phyloP scores from a whole-genome alignment of 306 rosid genomes.

The Acacia confusa region DNA sequence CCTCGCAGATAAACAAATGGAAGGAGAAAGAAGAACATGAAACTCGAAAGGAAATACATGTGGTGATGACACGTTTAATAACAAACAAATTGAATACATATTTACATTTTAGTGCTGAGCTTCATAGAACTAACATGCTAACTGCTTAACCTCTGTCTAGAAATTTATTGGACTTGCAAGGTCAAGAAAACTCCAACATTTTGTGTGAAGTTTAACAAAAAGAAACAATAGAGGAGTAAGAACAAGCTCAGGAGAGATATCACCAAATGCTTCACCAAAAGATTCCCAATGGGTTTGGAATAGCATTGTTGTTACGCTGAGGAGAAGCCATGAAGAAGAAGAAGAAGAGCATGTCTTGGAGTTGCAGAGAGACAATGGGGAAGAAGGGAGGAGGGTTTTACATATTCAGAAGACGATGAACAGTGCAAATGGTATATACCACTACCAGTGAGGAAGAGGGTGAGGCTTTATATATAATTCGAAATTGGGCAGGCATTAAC shows the following conservation, averaged over 20 bases:
- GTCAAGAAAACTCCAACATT: conserved; percentile 88
- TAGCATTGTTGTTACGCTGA: not conserved
- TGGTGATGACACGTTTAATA: not conserved
- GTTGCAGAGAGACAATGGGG: not conserved
- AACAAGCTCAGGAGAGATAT: conserved; percentile 97
- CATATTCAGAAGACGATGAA: not conserved
- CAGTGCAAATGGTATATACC: not conserved
- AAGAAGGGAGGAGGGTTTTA: not conserved
- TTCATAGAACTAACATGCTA: not conserved
- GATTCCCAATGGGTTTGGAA: not conserved
- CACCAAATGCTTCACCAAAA: conserved; percentile 49
- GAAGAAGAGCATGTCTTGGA: not conserved
- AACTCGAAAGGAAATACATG: not conserved
- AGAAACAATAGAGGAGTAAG: conserved; percentile 14
- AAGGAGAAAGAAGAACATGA: not conserved
- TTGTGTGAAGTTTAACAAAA: conserved; percentile 25
- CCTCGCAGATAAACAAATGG: not conserved
- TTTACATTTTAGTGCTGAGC: not conserved
- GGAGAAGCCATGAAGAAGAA: not conserved
- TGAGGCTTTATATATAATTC: not conserved
- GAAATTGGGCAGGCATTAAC: not conserved
- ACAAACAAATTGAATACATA: not conserved
- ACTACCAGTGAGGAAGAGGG: not conserved
- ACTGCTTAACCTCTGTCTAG: not conserved
- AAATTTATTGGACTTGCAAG: conserved; percentile 73